Base-by-base conservation (phyloP, 2,329 filamentous ascomycete genomes). In the Hirsutella rhossiliensis region DNA sequence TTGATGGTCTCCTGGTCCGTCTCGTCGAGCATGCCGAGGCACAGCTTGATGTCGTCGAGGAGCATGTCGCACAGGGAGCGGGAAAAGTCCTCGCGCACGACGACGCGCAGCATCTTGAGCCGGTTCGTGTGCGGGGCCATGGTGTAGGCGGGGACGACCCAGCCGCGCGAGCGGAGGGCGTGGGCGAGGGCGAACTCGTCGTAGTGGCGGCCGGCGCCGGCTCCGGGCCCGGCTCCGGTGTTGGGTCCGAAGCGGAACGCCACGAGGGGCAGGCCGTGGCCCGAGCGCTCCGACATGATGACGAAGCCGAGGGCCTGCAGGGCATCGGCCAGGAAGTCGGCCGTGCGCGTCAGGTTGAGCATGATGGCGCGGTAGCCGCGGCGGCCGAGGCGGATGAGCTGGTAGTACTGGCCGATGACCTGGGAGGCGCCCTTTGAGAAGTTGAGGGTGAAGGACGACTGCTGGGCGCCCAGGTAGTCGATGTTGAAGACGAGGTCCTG, bases 401-500 rank as follows among this genome's bases (percentile, higher is more conserved):
- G 89, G 70, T 97, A 96, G 70, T 96, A 97, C 66, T 97, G 90
- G 27, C 87, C 90, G 49, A 97, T 94, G 57, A 96, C 86, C 60
- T 96, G 89, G 6, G 84, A 87, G 12, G 90, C 90, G 45, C 89
- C 89, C 63, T 95, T 94, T 59, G 86, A 94, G 72, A 97, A 97
- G 73, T 97, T 97, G 47, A 97, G 79, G 0, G 90, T 96, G 68
- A 96, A 96, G 3, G 87, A 95, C 2, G 88, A 84, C 62, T 97
- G 90, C 59, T 96, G 87, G 11, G 90, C 89, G 41, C 90, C 90
- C 6, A 96, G 82, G 67, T 97, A 97, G 75, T 96, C 96, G 76
- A 97, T 96, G 74, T 95, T 96, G 78, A 97, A 97, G 56, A 97
- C 87, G 19, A 96, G 80, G 57, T 96, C 89, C 59, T 90, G 75